These are phyloP conservation scores for Dictyostelium purpureum DNA, from an alignment of 78 protist genomes.

Conservation along the genomic window DNA sequence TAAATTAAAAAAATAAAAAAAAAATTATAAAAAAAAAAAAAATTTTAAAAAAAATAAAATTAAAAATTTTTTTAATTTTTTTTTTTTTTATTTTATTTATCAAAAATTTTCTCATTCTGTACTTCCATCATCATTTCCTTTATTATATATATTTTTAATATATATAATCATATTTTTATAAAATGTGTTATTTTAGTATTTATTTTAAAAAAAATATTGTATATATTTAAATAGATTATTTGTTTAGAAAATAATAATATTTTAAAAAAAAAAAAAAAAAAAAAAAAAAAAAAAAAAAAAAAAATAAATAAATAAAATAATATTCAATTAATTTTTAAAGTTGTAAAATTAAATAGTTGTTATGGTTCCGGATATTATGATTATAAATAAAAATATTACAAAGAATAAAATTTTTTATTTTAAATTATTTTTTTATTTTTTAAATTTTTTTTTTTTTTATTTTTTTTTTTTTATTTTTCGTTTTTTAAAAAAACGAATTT, in stretches of 20 bases:
- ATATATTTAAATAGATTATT: too few species aligned
- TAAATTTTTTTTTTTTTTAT: neutral
- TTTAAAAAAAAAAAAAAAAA: neutral
- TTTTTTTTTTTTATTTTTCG: neutral
- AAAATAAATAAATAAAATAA: too few species aligned
- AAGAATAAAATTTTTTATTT: neutral
- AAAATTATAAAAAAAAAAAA: neutral
- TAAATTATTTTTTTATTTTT: neutral
- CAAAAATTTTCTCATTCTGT: neutral
- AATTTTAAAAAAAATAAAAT: neutral
- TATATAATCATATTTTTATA: too few species aligned
- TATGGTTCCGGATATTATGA: too few species aligned
- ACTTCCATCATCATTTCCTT: too few species aligned
- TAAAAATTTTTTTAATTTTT: neutral
- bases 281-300: neutral
- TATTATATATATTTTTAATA: too few species aligned
- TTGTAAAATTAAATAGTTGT: too few species aligned
- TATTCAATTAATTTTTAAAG: too few species aligned
- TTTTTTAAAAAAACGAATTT: neutral
- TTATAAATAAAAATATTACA: too few species aligned
- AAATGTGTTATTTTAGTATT: neutral
- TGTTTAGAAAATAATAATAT: neutral
- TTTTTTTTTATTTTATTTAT: neutral
- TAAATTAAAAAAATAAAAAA: neutral
- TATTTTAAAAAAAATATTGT: neutral